Percentiles rank a stretch among this genome's conserved stretches.
These are phyloP conservation scores for Juglanconis oblonga DNA, from an alignment of 2,329 filamentous ascomycete genomes.

Conservation along the genomic window DNA sequence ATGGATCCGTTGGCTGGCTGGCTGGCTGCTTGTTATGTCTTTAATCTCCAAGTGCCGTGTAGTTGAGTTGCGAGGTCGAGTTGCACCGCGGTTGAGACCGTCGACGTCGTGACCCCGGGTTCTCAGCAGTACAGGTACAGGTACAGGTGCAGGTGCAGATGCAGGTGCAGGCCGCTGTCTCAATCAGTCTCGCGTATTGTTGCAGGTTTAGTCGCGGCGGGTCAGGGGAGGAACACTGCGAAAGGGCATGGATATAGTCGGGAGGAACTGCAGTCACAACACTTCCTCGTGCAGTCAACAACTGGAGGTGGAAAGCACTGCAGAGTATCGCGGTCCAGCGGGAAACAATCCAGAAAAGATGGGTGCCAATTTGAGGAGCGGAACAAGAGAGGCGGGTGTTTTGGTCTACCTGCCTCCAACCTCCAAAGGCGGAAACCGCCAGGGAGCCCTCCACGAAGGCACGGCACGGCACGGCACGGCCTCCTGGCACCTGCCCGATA, in stretches of 20 bases:
- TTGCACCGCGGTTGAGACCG: not conserved
- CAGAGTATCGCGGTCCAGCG: too few relatives aligned
- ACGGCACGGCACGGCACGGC: not conserved
- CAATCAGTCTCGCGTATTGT: not conserved
- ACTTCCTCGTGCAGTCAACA: not conserved
- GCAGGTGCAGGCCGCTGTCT: not conserved
- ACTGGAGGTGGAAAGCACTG: too few relatives aligned
- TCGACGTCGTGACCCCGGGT: not conserved
- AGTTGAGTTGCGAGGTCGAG: not conserved
- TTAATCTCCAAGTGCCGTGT: not conserved
- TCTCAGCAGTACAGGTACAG: too few relatives aligned
- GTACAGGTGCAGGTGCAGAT: too few relatives aligned
- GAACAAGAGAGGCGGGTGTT: not conserved
- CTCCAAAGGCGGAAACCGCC: not conserved
- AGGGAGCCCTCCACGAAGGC: not conserved
- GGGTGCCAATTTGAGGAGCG: not conserved
- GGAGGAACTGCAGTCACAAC: not conserved
- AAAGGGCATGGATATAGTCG: not conserved
- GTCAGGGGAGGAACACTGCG: not conserved
- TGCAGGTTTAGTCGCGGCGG: not conserved
- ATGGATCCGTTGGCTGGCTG: not conserved
- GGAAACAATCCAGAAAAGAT: too few relatives aligned
- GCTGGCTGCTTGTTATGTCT: not conserved
- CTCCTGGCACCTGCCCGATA: not conserved
- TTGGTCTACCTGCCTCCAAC: conserved; percentile 1